phyloP scores from a whole-genome alignment of 441 rosid species.

The Mallotus repandus region DNA sequence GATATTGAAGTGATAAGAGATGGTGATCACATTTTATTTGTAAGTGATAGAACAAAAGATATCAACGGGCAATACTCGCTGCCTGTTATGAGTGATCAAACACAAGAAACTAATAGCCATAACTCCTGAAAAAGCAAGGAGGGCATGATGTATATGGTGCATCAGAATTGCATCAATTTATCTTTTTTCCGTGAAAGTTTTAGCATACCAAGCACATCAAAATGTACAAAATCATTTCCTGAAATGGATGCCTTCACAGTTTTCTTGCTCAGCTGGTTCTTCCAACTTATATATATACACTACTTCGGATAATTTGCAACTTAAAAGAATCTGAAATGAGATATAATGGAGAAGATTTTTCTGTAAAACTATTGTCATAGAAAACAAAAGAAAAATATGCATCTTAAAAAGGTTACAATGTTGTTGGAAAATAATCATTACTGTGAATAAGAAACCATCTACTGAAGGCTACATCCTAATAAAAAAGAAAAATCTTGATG shows the following conservation, averaged over 20 bases:
- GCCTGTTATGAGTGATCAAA: conserved; percentile 22
- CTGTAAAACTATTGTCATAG: too few species aligned
- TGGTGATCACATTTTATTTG: conserved; percentile 62
- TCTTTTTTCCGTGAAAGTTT: neutral
- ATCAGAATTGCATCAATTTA: neutral
- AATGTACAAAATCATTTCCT: neutral
- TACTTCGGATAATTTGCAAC: neutral
- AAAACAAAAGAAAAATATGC: neutral
- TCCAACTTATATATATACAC: neutral
- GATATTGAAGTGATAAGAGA: conserved; percentile 65
- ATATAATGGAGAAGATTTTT: too few species aligned
- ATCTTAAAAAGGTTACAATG: too few species aligned
- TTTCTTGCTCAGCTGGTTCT: neutral
- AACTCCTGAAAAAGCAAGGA: neutral
- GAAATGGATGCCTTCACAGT: neutral
- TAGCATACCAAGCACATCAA: neutral
- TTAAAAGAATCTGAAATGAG: neutral
- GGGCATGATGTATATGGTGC: neutral
- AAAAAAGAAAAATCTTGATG: neutral
- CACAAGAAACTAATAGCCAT: neutral
- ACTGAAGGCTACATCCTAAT: neutral
- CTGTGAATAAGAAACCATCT: neutral
- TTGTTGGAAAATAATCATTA: neutral
- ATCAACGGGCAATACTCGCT: conserved; percentile 9
- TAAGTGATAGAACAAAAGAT: conserved; percentile 16